Evolutionary conservation across 176 grass and related monocot genomes (phyloP).

Genomic region (Oryza glumipatula): DNA sequence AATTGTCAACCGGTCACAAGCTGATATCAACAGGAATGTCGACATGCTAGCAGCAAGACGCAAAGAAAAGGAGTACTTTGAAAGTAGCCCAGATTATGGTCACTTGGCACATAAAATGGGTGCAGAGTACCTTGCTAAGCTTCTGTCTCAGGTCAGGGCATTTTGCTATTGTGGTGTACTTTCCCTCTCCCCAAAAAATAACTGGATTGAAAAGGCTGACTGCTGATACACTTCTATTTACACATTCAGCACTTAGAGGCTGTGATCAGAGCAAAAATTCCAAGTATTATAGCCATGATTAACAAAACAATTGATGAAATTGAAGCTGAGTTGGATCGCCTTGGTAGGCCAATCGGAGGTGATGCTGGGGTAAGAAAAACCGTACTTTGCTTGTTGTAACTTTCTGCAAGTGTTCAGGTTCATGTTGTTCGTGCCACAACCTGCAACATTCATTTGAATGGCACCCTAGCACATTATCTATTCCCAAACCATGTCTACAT

Average conservation of each 20-base stretch:
- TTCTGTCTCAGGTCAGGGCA: slow-evolving; percentile 81
- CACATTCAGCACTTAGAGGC: slow-evolving; percentile 84
- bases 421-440: slow-evolving; percentile 8
- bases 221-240: slow-evolving; percentile 38
- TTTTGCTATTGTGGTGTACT: slow-evolving; percentile 19
- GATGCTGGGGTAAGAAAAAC: slow-evolving; percentile 82
- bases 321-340: slow-evolving; percentile 89
- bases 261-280: slow-evolving; percentile 94
- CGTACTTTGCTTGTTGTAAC: slow-evolving; percentile 21
- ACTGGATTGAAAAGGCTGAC: slow-evolving; percentile 14
- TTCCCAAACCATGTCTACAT: slow-evolving; percentile 20
- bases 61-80: slow-evolving; percentile 95
- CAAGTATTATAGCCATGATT: slow-evolving; percentile 95
- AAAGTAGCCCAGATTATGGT: slow-evolving; percentile 93
- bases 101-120: slow-evolving; percentile 99
- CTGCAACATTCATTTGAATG: slow-evolving; percentile 25
- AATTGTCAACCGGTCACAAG: slow-evolving; percentile 98
- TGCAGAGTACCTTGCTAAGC: slow-evolving; percentile 96
- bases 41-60: slow-evolving; percentile 92
- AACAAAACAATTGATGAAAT: slow-evolving; percentile 99
- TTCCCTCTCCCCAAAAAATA: neutral
- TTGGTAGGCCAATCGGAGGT: slow-evolving; percentile 92
- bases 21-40: slow-evolving; percentile 99
- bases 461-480: neutral
- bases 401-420: slow-evolving; percentile 9